Conservation (phyloP, 1,284 basidiomycete species). For the Paramarasmius palmivorus region DNA sequence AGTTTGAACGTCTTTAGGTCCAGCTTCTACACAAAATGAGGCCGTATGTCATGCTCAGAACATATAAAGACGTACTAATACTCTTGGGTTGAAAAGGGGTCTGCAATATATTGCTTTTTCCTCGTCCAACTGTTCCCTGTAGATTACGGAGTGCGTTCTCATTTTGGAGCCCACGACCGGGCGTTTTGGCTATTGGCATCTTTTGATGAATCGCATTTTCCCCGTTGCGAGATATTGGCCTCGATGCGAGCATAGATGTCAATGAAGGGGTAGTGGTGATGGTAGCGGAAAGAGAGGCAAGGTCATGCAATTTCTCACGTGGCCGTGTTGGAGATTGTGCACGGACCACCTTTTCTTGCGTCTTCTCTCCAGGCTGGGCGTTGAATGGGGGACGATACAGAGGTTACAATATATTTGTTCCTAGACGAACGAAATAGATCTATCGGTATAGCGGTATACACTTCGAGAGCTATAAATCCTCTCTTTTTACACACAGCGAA, state of each 20-base stretch:
- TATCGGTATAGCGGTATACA: background rate
- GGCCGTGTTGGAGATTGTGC: background rate
- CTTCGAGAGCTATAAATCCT: background rate
- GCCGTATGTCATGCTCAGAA: background rate
- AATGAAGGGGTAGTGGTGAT: background rate
- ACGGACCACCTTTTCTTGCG: background rate
- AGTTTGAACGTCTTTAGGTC: background rate
- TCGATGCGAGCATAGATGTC: slow-evolving; percentile 12
- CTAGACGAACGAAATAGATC: background rate
- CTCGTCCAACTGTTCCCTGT: slow-evolving; percentile 12
- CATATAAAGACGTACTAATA: slow-evolving; percentile 14
- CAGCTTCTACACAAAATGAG: background rate
- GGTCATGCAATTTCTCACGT: background rate
- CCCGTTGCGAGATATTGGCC: slow-evolving; percentile 11
- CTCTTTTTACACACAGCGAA: slow-evolving; percentile 31
- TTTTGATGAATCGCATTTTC: slow-evolving; percentile 3
- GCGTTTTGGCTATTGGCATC: slow-evolving; percentile 12
- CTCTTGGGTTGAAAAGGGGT: slow-evolving; percentile 31
- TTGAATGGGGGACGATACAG: no score
- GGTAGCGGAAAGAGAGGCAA: background rate
- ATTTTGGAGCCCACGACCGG: slow-evolving; percentile 19
- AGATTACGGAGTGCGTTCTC: slow-evolving; percentile 22
- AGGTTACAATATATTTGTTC: no score
- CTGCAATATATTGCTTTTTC: slow-evolving; percentile 21
- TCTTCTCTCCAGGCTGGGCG: background rate